Base-by-base conservation (phyloP, 352 stramenopile genomes). In the Blastocystis sp. region DNA sequence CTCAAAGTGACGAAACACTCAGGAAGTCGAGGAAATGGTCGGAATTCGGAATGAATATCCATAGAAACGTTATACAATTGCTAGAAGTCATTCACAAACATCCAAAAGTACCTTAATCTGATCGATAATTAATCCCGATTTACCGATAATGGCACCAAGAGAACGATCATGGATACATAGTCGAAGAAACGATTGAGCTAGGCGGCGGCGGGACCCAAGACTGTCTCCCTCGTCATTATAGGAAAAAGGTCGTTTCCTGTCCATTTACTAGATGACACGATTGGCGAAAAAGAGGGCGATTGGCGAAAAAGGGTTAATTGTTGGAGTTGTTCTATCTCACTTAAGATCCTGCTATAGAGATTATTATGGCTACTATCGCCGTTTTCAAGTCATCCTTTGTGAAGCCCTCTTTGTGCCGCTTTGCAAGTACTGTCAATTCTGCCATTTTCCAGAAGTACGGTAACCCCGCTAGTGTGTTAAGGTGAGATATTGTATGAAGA, bases 401-500 rank as follows among this genome's bases (percentile, higher is more conserved):
- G 12, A 74, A 74, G 29, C 63, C 75, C 24, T 29, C 75, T 74
- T 49, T 86, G 27, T 58, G 61, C 61, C 75, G 75, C 42, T 86
- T 86, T 57, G 75, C 75, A 54, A 67, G 75, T 42, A 86, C 75
- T 54, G 61, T 80, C n/a, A 80, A 80, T 59, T 52, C 75, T 58
- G 75, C 75, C 7, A 42, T 86, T 86, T 75, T 75, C 75, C 57
- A 86, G 75, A 86, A 75, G 69, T 80, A 80, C 37, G 69, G 69
- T 46, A 80, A 80, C 69, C 69, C 69, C 16, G 24, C 43, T 27
- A 80, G 27, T 63, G 69, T 80, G 32, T 63, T 80, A 52, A 80
- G 49, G 69, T 80, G 49, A 46, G 21, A 24, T 54, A n/a, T 43
- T 54, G 37, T 14, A 7, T 11, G 19, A 29, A 14, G 1, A 11